A percentile compares a stretch with the other conserved stretches of the same genome.
Conservation (phyloP, 768 basidiomycete species). For the Mycena pura region DNA sequence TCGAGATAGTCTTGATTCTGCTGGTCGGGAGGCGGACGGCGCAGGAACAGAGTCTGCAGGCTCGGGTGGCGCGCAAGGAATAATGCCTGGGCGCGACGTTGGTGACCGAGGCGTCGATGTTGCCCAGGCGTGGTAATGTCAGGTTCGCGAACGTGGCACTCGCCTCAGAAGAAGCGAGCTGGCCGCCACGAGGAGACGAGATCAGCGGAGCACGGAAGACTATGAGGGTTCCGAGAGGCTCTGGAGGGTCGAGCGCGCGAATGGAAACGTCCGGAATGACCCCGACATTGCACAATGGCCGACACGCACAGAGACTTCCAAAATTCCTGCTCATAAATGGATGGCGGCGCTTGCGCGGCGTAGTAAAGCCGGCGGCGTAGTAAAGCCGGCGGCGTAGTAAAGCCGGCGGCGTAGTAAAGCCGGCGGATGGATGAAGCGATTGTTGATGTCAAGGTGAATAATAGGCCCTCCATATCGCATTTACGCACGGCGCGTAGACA, state of each 20-base stretch:
- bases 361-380: neutral
- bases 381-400: neutral
- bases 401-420: neutral
- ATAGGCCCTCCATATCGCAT: neutral
- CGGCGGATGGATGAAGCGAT: neutral
- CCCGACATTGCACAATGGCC: neutral
- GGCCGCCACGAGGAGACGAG: neutral
- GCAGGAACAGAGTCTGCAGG: neutral
- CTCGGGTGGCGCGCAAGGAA: constrained; percentile 7
- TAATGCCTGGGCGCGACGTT: neutral
- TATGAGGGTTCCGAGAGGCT: neutral
- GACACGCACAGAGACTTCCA: neutral
- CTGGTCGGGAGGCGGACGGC: neutral
- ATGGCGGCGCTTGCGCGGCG: neutral
- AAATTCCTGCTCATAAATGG: neutral
- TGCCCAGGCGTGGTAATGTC: neutral
- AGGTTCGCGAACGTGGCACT: neutral
- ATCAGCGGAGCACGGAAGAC: neutral
- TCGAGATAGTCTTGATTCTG: no score
- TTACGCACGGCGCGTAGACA: neutral
- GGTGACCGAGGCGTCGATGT: neutral
- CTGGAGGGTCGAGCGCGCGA: neutral
- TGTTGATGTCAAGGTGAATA: neutral
- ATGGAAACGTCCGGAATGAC: neutral
- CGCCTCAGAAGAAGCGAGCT: neutral